Base-by-base conservation (phyloP, 441 rosid genomes). In the Cnidoscolus chayamansa region DNA sequence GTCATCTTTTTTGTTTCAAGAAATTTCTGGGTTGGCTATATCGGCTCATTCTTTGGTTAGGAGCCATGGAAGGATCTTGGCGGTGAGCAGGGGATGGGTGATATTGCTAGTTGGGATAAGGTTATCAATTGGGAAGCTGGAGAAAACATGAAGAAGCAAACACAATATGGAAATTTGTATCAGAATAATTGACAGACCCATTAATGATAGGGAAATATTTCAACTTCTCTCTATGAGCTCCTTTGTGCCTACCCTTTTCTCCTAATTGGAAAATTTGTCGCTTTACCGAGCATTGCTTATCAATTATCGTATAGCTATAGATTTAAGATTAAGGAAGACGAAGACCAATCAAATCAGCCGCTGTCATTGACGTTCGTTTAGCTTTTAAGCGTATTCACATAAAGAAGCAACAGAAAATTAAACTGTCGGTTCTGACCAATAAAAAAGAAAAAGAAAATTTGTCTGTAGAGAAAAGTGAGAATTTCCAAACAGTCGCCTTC, bases 291-390 rank as follows among this genome's bases (percentile, higher is more conserved):
- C 7, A 15, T 20, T 53, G 61, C n/a, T 10, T 56, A 53, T 54
- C n/a, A 17, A 40, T 40, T 40, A 40, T 40, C 45, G 6, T 40
- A 40, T 16, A 31, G 57, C 19, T 9, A 13, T 15, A 65, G 55
- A 47, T 65, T 67, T 15, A n/a, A 65, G 20, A 67, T 35, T 35
- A 54, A 67, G 45, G 56, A 68, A 35, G 71, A 69, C 0, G 50
- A 69, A 30, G 77, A 65, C 67, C 20, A 51, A 71, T 78, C 66
- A 66, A 59, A 20, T 65, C 53, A 37, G 53, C 16, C 25, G 20
- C 63, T 65, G n/a, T 54, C 71, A 58, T 73, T 55, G 19, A 35
- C 37, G 63, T 72, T 40, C 10, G 17, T 11, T 16, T 8, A 43
- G 50, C 19, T 60, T 51, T 11, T 43, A 71, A 63, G 55, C 64